These are phyloP conservation scores for Penicillium paneum DNA, from an alignment of 2,329 filamentous ascomycete genomes.

Conservation along the genomic window DNA sequence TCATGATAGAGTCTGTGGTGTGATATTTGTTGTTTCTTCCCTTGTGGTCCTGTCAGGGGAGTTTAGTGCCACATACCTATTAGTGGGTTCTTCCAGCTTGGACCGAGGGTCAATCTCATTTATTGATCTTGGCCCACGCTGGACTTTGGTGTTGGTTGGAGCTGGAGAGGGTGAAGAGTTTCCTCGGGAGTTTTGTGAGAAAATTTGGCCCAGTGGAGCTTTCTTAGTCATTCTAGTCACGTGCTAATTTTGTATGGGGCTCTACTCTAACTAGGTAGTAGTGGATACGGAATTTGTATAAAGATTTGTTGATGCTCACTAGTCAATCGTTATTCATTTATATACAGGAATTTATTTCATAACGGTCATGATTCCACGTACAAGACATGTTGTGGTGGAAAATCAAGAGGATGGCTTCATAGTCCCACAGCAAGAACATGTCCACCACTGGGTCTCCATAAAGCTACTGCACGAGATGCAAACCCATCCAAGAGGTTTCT, in stretches of 20 bases:
- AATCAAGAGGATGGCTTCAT: constrained; percentile 54
- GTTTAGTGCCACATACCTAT: constrained; percentile 5
- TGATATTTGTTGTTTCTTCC: constrained; percentile 5
- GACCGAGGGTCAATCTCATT: constrained; percentile 4
- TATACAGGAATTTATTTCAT: neutral
- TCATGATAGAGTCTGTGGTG: constrained; percentile 34
- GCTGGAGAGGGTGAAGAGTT: constrained; percentile 4
- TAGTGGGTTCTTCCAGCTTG: constrained; percentile 4
- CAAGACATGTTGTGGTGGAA: neutral
- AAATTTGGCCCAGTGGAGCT: constrained; percentile 18
- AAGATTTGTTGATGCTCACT: too few relatives aligned
- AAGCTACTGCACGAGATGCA: constrained; percentile 58
- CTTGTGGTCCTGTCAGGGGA: neutral
- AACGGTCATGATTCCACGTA: neutral
- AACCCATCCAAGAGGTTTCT: constrained; percentile 56
- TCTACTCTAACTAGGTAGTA: neutral
- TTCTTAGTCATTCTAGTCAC: constrained; percentile 14
- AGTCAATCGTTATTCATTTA: neutral
- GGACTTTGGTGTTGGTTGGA: constrained; percentile 2
- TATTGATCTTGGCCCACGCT: constrained; percentile 5
- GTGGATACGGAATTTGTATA: neutral
- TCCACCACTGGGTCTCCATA: constrained; percentile 65
- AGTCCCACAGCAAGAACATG: constrained; percentile 57
- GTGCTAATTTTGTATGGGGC: neutral
- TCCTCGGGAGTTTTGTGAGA: constrained; percentile 13